Evolutionary conservation across 2,329 filamentous ascomycete species (phyloP).

Genomic region (Epichloe typhina): DNA sequence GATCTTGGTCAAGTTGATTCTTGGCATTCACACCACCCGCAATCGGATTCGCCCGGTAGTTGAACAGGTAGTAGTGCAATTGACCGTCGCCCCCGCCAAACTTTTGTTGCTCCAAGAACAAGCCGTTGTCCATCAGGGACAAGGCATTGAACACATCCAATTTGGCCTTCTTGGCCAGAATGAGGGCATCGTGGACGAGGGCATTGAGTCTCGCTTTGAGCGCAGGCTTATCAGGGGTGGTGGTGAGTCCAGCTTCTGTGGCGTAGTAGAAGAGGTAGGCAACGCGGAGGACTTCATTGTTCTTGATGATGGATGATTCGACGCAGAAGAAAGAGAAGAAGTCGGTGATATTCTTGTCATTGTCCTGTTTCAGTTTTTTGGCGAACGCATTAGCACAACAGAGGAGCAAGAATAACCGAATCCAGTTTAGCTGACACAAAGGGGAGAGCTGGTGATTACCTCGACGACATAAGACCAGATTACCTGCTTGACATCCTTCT

Average conservation of each 20-base stretch:
- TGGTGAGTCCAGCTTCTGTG: slow-evolving; percentile 59
- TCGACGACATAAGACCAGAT: slow-evolving; percentile 92
- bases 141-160: slow-evolving; percentile 98
- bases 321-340: slow-evolving; percentile 96
- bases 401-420: neutral
- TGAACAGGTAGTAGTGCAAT: slow-evolving; percentile 95
- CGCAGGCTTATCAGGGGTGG: slow-evolving; percentile 38
- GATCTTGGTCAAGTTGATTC: slow-evolving; percentile 64
- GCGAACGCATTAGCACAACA: neutral
- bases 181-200: slow-evolving; percentile 72
- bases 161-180: slow-evolving; percentile 67
- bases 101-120: slow-evolving; percentile 89
- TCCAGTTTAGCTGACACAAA: neutral
- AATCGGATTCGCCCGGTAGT: slow-evolving; percentile 82
- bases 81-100: slow-evolving; percentile 91
- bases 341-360: slow-evolving; percentile 75
- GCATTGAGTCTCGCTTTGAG: slow-evolving; percentile 70
- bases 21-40: slow-evolving; percentile 69
- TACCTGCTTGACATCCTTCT: slow-evolving; percentile 56
- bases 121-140: slow-evolving; percentile 81
- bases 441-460: slow-evolving; percentile 25
- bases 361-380: slow-evolving; percentile 22
- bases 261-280: slow-evolving; percentile 98
- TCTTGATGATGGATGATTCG: slow-evolving; percentile 81
- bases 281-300: slow-evolving; percentile 67